Conservation (phyloP, 768 basidiomycete species). For the Rhodotorula kratochvilovae region DNA sequence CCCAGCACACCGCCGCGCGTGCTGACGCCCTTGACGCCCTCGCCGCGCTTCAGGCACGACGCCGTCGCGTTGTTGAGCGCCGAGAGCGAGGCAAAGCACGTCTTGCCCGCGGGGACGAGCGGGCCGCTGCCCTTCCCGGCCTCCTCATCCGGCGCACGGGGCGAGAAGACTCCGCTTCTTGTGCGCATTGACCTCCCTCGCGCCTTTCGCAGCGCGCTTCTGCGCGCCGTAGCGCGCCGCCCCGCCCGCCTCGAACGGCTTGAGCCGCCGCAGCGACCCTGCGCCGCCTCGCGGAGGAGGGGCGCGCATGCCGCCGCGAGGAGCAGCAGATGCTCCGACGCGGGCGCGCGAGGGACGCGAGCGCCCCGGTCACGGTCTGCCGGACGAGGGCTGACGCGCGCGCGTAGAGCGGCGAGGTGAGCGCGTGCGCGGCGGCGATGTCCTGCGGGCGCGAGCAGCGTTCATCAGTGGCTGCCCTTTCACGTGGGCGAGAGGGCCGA, state of each 20-base stretch:
- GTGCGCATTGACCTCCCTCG: too few species aligned
- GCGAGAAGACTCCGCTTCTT: constrained; percentile 6
- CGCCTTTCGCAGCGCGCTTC: background rate
- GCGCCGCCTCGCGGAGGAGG: constrained; percentile 18
- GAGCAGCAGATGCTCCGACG: background rate
- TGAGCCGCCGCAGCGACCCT: constrained; percentile 22
- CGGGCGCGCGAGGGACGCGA: constrained; percentile 7
- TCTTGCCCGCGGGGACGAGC: constrained; percentile 25
- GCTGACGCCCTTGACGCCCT: constrained; percentile 23
- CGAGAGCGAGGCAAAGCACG: constrained; percentile 18
- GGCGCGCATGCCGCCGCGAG: constrained; percentile 16
- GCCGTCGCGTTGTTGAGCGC: constrained; percentile 26
- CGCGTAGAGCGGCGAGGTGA: constrained; percentile 20
- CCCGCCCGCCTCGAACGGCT: constrained; percentile 14
- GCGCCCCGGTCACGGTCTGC: constrained; percentile 7
- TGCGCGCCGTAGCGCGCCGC: background rate
- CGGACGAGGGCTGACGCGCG: constrained; percentile 7
- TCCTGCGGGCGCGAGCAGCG: background rate
- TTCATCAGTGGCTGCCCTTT: too few species aligned
- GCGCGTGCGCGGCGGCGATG: constrained; percentile 14
- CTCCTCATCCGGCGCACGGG: background rate
- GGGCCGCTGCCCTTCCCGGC: background rate
- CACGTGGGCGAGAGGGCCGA: too few species aligned
- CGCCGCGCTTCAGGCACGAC: constrained; percentile 23
- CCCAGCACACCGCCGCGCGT: constrained; percentile 29